phyloP scores from a whole-genome alignment of 495 filamentous ascomycete genomes.

The Opeltia flavorubescens region DNA sequence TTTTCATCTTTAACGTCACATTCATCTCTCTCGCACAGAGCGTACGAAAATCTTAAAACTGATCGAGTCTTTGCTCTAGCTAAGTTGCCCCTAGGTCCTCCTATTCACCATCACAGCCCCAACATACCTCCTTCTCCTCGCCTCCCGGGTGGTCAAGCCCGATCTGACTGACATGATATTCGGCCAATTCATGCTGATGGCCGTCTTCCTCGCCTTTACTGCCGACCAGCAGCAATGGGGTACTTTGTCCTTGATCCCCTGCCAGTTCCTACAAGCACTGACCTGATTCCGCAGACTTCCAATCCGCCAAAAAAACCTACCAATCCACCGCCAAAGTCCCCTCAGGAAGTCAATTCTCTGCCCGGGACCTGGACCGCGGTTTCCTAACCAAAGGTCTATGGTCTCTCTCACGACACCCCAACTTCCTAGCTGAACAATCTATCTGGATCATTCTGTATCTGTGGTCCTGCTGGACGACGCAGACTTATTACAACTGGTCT shows the following conservation, averaged over 20 bases:
- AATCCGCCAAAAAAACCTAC: slow-evolving; percentile 66
- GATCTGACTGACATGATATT: slow-evolving; percentile 51
- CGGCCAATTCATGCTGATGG: slow-evolving; percentile 48
- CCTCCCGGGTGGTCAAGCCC: slow-evolving; percentile 28
- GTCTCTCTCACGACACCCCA: slow-evolving; percentile 79
- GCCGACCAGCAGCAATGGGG: slow-evolving; percentile 94
- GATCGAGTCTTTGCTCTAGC: not conserved
- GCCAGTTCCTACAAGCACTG: not conserved
- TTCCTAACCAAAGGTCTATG: slow-evolving; percentile 80
- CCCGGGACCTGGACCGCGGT: slow-evolving; percentile 77
- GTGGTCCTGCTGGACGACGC: slow-evolving; percentile 66
- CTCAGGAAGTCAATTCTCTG: slow-evolving; percentile 23
- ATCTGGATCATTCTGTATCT: slow-evolving; percentile 80
- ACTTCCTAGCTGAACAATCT: slow-evolving; percentile 83
- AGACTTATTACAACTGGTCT: slow-evolving; percentile 64
- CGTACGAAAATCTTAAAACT: slow-evolving; percentile 34
- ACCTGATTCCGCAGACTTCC: slow-evolving; percentile 42
- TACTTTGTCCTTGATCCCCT: slow-evolving; percentile 18
- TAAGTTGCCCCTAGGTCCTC: slow-evolving; percentile 26
- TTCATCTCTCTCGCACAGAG: slow-evolving; percentile 85
- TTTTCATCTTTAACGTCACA: slow-evolving; percentile 70
- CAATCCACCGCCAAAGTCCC: slow-evolving; percentile 56
- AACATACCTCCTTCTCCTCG: slow-evolving; percentile 63
- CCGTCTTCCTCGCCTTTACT: slow-evolving; percentile 62
- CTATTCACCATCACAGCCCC: slow-evolving; percentile 66